Percentiles rank a stretch among this genome's conserved stretches.
Conservation (phyloP, 768 basidiomycete species). For the Cystoderma amianthinum region DNA sequence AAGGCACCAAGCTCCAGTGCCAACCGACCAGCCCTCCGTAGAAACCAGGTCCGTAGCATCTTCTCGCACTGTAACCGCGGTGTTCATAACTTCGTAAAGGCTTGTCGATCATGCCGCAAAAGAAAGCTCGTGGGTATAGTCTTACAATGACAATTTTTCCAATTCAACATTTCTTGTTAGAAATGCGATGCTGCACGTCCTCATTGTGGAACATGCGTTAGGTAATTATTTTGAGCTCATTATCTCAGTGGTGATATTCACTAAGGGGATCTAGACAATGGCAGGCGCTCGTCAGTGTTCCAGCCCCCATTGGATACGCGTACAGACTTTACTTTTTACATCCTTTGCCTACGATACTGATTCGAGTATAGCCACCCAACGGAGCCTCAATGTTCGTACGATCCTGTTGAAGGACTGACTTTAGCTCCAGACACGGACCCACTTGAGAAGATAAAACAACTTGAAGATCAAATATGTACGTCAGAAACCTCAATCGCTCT, state of each 20-base stretch:
- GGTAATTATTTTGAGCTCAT: slow-evolving; percentile 39
- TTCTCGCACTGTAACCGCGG: slow-evolving; percentile 1
- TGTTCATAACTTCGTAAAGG: slow-evolving; percentile 31
- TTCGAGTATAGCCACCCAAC: slow-evolving; percentile 57
- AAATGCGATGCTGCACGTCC: slow-evolving; percentile 88
- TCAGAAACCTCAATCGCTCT: background rate
- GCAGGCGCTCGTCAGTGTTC: slow-evolving; percentile 77
- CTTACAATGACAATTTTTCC: background rate
- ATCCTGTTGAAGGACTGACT: slow-evolving; percentile 76
- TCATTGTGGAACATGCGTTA: slow-evolving; percentile 80
- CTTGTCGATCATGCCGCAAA: slow-evolving; percentile 77
- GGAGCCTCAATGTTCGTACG: slow-evolving; percentile 81
- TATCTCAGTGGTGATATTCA: slow-evolving; percentile 1
- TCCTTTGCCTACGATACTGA: slow-evolving; percentile 2
- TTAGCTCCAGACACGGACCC: slow-evolving; percentile 76
- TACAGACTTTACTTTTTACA: slow-evolving; percentile 25
- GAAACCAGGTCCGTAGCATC: slow-evolving; percentile 56
- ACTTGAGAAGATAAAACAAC: slow-evolving; percentile 65
- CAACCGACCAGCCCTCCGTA: slow-evolving; percentile 60
- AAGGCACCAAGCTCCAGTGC: slow-evolving; percentile 43
- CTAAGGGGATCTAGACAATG: slow-evolving; percentile 49
- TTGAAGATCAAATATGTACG: slow-evolving; percentile 75
- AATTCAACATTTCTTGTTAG: slow-evolving; percentile 26
- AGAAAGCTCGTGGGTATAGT: slow-evolving; percentile 63
- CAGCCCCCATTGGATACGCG: slow-evolving; percentile 82